Evolutionary conservation across 2,329 filamentous ascomycete genomes (phyloP).

Genomic region (Aspergillus terreus): DNA sequence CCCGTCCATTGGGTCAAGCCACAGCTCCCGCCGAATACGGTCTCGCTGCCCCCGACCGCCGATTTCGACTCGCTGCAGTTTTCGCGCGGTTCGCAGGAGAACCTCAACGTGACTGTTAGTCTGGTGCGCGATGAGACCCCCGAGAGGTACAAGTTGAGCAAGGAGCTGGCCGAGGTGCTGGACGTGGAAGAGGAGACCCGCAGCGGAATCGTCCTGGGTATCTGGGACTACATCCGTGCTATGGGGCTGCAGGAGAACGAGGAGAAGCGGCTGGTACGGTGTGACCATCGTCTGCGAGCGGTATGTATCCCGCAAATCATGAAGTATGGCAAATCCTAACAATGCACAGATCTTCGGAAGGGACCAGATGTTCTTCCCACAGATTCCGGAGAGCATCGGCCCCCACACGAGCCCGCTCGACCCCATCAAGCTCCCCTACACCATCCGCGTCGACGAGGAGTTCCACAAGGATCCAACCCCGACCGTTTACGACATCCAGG

Average conservation of each 20-base stretch:
- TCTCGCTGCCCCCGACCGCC: constrained; percentile 58
- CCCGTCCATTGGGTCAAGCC: constrained; percentile 84
- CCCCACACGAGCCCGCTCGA: constrained; percentile 74
- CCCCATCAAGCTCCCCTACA: constrained; percentile 82
- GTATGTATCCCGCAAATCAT: constrained; percentile 47
- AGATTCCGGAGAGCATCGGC: constrained; percentile 75
- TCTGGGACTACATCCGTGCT: constrained; percentile 92
- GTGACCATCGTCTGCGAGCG: constrained; percentile 75
- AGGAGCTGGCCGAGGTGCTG: constrained; percentile 74
- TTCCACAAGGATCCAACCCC: constrained; percentile 72
- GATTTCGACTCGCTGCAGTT: constrained; percentile 92
- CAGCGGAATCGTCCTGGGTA: constrained; percentile 79
- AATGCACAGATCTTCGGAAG: constrained; percentile 64
- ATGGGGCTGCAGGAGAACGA: constrained; percentile 89
- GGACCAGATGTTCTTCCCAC: constrained; percentile 79
- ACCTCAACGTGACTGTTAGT: constrained; percentile 85
- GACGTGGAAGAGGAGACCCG: constrained; percentile 85
- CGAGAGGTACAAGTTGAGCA: constrained; percentile 77
- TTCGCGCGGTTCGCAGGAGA: constrained; percentile 87
- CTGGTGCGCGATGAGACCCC: constrained; percentile 79
- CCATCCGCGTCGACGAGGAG: constrained; percentile 83
- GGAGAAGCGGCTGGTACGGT: constrained; percentile 87
- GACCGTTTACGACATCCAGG: constrained; percentile 86
- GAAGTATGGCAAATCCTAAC: background rate
- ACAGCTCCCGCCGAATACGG: constrained; percentile 48